These are phyloP conservation scores for Berberis vulgaris DNA, from an alignment of 164 flowering plant genomes.

Conservation along the genomic window DNA sequence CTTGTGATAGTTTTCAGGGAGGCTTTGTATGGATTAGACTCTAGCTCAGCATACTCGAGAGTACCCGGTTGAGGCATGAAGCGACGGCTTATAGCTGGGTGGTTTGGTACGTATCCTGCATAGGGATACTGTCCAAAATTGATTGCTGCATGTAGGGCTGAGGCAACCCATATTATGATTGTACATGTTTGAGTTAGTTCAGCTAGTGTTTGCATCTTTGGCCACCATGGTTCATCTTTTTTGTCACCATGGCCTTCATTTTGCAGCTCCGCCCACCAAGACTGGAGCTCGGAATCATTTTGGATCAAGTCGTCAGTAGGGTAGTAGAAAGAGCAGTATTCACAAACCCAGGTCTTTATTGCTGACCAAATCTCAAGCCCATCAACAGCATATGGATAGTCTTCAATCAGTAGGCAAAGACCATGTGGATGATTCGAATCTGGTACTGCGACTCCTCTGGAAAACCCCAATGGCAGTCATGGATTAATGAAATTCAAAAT, in stretches of 20 bases:
- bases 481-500: not conserved
- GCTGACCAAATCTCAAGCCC: slow-evolving; percentile 86
- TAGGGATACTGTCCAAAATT: too few species aligned
- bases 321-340: slow-evolving; percentile 69
- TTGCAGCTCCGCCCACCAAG: slow-evolving; percentile 85
- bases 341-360: slow-evolving; percentile 62
- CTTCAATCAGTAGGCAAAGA: slow-evolving; percentile 59
- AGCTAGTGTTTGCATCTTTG: slow-evolving; percentile 39
- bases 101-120: slow-evolving; percentile 20
- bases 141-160: too few species aligned
- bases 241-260: slow-evolving; percentile 68
- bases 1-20: slow-evolving; percentile 66
- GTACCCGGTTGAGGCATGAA: slow-evolving; percentile 83
- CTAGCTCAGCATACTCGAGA: slow-evolving; percentile 52
- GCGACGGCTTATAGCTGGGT: slow-evolving; percentile 70
- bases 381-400: slow-evolving; percentile 84
- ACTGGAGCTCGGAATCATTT: slow-evolving; percentile 60
- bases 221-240: slow-evolving; percentile 78
- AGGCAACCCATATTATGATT: too few species aligned
- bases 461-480: slow-evolving; percentile 1
- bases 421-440: slow-evolving; percentile 52
- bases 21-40: slow-evolving; percentile 42
- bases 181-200: slow-evolving; percentile 46
- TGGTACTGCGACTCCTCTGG: slow-evolving; percentile 64
- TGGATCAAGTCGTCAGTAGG: slow-evolving; percentile 32